Conservation (phyloP, 2,329 filamentous ascomycete species). For the Anisogramma anomala region DNA sequence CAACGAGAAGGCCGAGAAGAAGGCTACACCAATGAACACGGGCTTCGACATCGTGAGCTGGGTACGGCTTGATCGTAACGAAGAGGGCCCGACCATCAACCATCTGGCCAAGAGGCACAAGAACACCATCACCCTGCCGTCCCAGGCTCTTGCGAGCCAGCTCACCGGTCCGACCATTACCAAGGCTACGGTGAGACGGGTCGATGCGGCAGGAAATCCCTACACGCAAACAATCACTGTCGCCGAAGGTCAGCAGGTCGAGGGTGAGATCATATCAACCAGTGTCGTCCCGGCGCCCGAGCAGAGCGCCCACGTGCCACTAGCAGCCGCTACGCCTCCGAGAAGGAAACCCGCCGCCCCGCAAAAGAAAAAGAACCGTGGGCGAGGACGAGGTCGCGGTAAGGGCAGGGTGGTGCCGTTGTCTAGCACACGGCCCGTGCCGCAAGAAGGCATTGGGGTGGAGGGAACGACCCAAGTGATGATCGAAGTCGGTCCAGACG, state of each 20-base stretch:
- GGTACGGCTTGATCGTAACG: constrained; percentile 50
- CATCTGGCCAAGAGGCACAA: constrained; percentile 52
- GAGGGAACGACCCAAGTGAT: constrained; percentile 28
- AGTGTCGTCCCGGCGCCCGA: constrained; percentile 44
- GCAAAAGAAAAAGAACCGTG: constrained; percentile 55
- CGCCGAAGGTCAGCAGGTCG: constrained; percentile 64
- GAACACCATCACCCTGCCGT: constrained; percentile 45
- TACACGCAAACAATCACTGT: constrained; percentile 77
- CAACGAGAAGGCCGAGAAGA: constrained; percentile 45
- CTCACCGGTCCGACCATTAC: constrained; percentile 49
- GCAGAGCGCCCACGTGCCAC: constrained; percentile 44
- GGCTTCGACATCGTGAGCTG: constrained; percentile 47
- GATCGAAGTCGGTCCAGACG: constrained; percentile 29
- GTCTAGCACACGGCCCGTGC: constrained; percentile 20
- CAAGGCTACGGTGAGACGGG: constrained; percentile 66
- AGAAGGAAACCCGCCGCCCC: constrained; percentile 60
- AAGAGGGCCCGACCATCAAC: constrained; percentile 40
- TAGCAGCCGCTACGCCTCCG: constrained; percentile 27
- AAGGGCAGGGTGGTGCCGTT: constrained; percentile 50
- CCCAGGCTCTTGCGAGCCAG: constrained; percentile 36
- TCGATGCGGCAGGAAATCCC: constrained; percentile 68
- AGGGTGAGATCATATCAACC: constrained; percentile 66
- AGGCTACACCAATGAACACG: constrained; percentile 53
- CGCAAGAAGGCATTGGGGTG: constrained; percentile 26
- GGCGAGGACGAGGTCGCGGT: constrained; percentile 61